These are phyloP conservation scores for Euptelea pleiosperma DNA, from an alignment of 164 flowering plant species.

Conservation along the genomic window DNA sequence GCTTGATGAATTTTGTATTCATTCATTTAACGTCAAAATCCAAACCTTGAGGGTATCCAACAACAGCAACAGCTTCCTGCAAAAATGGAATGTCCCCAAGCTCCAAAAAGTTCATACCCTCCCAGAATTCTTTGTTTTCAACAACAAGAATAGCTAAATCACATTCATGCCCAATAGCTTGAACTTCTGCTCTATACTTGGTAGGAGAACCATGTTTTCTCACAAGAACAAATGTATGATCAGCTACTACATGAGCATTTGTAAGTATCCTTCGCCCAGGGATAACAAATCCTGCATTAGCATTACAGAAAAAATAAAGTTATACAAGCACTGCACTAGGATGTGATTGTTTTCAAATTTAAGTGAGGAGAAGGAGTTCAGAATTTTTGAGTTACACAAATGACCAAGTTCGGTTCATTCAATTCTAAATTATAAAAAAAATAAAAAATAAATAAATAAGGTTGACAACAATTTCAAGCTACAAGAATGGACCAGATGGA, in stretches of 20 bases:
- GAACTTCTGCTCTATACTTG: constrained; percentile 76
- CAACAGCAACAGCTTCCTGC: constrained; percentile 95
- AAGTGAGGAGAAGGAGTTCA: no score
- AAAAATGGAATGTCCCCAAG: constrained; percentile 82
- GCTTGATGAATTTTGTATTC: background rate
- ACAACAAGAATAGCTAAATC: constrained; percentile 81
- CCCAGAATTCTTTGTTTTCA: constrained; percentile 84
- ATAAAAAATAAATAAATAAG: no score
- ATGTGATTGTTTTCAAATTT: background rate
- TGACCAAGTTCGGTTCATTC: no score
- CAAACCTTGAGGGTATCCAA: constrained; percentile 95
- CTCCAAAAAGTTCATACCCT: constrained; percentile 66
- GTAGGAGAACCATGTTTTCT: constrained; percentile 93
- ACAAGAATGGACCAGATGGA: no score
- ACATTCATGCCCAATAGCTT: constrained; percentile 93
- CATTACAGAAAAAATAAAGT: background rate
- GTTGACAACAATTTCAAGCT: no score
- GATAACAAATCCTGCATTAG: constrained; percentile 68
- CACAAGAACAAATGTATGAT: constrained; percentile 85
- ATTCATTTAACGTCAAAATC: background rate
- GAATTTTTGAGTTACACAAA: no score
- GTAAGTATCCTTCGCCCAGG: constrained; percentile 74
- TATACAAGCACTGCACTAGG: background rate
- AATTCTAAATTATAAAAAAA: no score
- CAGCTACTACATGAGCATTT: constrained; percentile 96